phyloP scores from a whole-genome alignment of 441 rosid species.

The Sinapis alba region DNA sequence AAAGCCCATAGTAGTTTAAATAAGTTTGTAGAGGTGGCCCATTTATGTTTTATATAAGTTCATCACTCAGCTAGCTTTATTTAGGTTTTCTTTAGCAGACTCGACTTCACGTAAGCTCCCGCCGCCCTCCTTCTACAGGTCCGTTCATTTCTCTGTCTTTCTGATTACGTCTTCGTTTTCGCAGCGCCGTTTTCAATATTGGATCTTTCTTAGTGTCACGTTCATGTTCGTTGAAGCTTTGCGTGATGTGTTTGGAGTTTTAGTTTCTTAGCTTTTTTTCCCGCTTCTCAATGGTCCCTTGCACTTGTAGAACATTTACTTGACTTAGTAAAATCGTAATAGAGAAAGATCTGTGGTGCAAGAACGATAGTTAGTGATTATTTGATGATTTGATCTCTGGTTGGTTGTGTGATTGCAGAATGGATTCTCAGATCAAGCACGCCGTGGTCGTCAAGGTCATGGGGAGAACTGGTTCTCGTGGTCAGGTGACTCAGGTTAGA shows the following conservation, averaged over 20 bases:
- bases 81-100: not conserved
- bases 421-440: constrained; percentile 78
- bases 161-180: not conserved
- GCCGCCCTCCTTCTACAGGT: constrained; percentile 7
- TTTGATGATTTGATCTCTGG: not conserved
- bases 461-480: constrained; percentile 87
- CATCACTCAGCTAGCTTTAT: not conserved
- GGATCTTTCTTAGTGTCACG: not conserved
- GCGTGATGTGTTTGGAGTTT: not conserved
- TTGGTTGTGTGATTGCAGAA: constrained; percentile 39
- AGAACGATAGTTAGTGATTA: not conserved
- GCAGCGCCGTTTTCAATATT: not conserved
- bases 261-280: not conserved
- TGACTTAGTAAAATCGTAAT: not conserved
- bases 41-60: not conserved
- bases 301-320: not conserved
- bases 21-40: not conserved
- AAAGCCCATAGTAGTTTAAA: not conserved
- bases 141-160: not conserved
- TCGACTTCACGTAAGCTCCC: not conserved
- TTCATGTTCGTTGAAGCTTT: not conserved
- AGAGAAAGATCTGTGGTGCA: not conserved
- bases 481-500: constrained; percentile 87
- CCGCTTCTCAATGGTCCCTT: not conserved
- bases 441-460: constrained; percentile 81